Evolutionary conservation across 768 basidiomycete genomes (phyloP), one percentile per base, ranked within the genome.

Genomic region (Galerina marginata): DNA sequence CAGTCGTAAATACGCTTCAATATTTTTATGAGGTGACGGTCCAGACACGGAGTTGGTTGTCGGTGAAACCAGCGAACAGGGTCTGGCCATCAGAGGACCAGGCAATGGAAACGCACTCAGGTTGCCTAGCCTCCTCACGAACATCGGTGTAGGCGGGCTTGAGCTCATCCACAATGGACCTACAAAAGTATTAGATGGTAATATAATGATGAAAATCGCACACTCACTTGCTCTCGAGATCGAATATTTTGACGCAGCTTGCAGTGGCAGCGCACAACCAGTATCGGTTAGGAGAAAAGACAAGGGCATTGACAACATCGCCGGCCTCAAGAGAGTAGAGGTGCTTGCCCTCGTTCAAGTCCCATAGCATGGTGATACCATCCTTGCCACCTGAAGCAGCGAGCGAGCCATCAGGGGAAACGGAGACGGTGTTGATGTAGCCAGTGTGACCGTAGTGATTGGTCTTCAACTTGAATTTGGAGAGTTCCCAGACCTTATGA

Each of bases 381-480:
- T 99, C 97, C 81, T 99, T 99, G 71, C 97, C 97, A 74, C 97
- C 97, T 50, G 97, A 99, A 49, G 97, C 97, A 68, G 96, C 96
- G 72, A 99, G 88, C 25, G 97, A 99, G 65, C 97, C 97, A 74
- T 99, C 97, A 54, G 97, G 97, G 39, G 97, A 99, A 61, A 99
- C 96, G 61, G 97, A 95, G 73, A 99, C 80, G 69, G 96, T 95
- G 85, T 95, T 98, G 79, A 99, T 95, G 85, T 98, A 99, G 65
- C 96, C 97, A 52, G 93, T 96, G 86, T 99, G 97, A 67, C 97
- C 97, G 75, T 93, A 94, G 85, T 99, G 97, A 87, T 99, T 99
- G 80, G 97, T 99, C 87, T 95, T 95, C 76, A 99, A 87, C 83
- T 99, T 99, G 90, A 98, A 99, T 81, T 98, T 97, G 76, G 93